These are phyloP conservation scores for Tagetes erecta DNA, from an alignment of 129 eudicot genomes.

Conservation along the genomic window DNA sequence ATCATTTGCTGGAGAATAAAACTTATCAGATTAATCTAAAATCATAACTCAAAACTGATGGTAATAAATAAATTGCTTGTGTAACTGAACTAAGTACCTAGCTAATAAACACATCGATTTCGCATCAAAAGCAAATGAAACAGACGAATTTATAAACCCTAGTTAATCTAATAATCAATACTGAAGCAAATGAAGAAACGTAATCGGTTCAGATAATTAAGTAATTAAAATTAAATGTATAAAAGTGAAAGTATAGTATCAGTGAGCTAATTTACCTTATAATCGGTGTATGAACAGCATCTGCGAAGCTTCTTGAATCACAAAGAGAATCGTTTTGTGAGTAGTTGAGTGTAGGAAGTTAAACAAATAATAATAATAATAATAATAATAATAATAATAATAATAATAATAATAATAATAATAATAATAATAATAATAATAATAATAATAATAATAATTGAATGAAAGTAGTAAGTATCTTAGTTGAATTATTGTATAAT, in stretches of 20 bases:
- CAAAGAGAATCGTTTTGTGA: neutral
- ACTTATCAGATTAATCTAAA: neutral
- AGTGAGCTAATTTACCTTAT: neutral
- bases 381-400: too few species aligned
- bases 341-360: conserved; percentile 19
- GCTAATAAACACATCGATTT: conserved; percentile 8
- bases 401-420: too few species aligned
- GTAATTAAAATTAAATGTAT: neutral
- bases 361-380: neutral
- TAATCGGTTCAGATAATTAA: neutral
- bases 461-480: conserved; percentile 4
- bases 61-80: neutral
- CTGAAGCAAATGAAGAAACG: neutral
- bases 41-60: neutral
- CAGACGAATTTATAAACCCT: conserved; percentile 11
- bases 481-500: conserved; percentile 20
- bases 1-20: neutral
- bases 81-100: neutral
- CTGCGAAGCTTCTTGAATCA: conserved; percentile 30
- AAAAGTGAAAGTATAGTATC: neutral
- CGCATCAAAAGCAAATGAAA: neutral
- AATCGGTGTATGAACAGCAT: conserved; percentile 3
- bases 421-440: neutral
- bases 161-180: neutral
- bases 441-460: neutral